Evolutionary conservation across 2,329 filamentous ascomycete species (phyloP), one percentile per base, ranked within the genome.

Genomic region (Apiospora arundinis): DNA sequence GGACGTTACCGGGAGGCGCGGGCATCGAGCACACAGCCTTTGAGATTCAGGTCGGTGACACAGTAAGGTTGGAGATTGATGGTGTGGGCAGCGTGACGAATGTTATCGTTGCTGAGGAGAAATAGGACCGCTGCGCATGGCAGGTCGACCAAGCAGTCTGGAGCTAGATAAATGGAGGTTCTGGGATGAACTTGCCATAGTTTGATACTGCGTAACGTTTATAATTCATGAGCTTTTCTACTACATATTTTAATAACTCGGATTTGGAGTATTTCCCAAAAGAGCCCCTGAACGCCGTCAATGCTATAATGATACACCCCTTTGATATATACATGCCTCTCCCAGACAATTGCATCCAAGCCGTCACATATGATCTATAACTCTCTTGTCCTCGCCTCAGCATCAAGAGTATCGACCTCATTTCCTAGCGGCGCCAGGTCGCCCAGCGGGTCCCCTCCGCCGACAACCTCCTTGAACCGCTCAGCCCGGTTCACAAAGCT

Each of bases 401-500:
- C 81, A 72, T 85, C 83, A 66, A 84, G 71, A 6, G 75, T 78
- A 72, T 82, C 83, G 63, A 82, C 78, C 73, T 85, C 83, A 18
- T 69, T 73, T 7, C 78, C 80, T 6, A 79, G 68, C 42, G 79
- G 78, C 69, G 78, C 76, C 65, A 75, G 75, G 69, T 76, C 76
- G 40, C 71, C 75, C 25, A 72, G 44, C 14, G 56, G 67, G 69
- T 45, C 66, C 37, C 69, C 12, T 23, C 70, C 42, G 14, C 69
- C 49, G 52, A 69, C 14, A 23, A 70, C 67, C 42, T 70, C 72
- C 40, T 74, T 73, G 68, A 76, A 70, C 56, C 70, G 69, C 32
- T 71, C 66, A 12, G 32, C 67, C 46, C 67, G 42, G n/a, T 60
- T 70, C 32, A 94, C 90, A 79, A 89, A 88, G 32, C 85, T 86